Base-by-base conservation (phyloP, 768 basidiomycete genomes). In the Suillus placidus region DNA sequence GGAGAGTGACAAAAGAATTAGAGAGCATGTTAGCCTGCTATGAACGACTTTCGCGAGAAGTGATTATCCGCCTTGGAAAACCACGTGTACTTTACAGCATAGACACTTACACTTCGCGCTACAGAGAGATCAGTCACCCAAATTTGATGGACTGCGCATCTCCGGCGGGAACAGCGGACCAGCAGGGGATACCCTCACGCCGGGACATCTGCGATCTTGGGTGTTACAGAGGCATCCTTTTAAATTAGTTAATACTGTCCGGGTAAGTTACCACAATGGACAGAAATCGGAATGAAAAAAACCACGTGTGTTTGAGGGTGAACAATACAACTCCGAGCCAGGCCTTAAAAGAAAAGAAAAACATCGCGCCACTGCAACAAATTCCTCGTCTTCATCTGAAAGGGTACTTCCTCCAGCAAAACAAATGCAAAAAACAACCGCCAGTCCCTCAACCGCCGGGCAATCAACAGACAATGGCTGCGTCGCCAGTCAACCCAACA, bases 391-490 rank as follows among this genome's bases (percentile, higher is more conserved):
- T 35, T 23, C 55, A 57, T 35, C 55, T 37, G 13, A 56, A 57
- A 56, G 35, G n/a, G n/a, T n/a, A 56, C 7, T 5, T 35, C 14
- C n/a, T 6, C 55, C 55, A 57, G 35, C 6, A 37, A 35, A 56
- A 13, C 12, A 56, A 56, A 56, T 37, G 35, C 55, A 37, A 16
- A 23, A 57, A n/a, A 37, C 35, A 57, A 37, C n/a, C 20, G 3
- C 35, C n/a, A 57, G 35, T 20, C 35, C 55, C 35, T 57, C 35
- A 23, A n/a, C 13, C n/a, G 13, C 6, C 0, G n/a, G 37, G 61
- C 30, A 52, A 18, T 70, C 67, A 55, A 12, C n/a, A 47, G n/a
- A 23, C 64, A 43, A 26, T 63, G 60, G 65, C 63, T 65, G 42
- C 64, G 61, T 43, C 68, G 13, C 60, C 43, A 38, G 40, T 32